Percentiles rank a stretch among this genome's conserved stretches.
phyloP scores from a whole-genome alignment of 1,284 basidiomycete species.

The Sporisorium sorghi region DNA sequence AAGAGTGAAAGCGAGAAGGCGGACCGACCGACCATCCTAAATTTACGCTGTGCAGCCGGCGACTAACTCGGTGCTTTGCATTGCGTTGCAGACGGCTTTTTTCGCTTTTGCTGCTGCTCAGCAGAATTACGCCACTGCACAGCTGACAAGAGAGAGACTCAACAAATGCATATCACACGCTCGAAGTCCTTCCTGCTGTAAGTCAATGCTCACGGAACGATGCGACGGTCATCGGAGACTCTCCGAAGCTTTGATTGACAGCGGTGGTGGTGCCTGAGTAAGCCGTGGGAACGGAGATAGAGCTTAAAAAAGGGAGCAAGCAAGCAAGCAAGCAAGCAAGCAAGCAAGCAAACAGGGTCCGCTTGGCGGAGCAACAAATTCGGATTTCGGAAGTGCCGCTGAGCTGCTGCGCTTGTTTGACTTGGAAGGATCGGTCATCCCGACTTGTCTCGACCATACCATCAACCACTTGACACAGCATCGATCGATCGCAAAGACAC shows the following conservation, averaged over 20 bases:
- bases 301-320: too few relatives aligned
- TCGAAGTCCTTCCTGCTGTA: too few relatives aligned
- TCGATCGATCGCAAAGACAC: neutral
- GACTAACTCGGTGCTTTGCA: neutral
- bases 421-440: neutral
- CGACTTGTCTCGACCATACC: neutral
- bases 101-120: neutral
- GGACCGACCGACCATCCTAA: too few relatives aligned
- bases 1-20: neutral
- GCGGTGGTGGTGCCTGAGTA: too few relatives aligned
- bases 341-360: neutral
- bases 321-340: too few relatives aligned
- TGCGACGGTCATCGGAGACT: too few relatives aligned
- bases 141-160: too few relatives aligned
- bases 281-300: too few relatives aligned
- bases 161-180: too few relatives aligned
- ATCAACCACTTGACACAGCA: slow-evolving; percentile 2
- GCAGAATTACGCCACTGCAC: slow-evolving; percentile 4
- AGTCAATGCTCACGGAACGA: too few relatives aligned
- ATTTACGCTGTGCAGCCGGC: too few relatives aligned
- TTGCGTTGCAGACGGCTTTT: neutral
- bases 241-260: too few relatives aligned
- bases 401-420: slow-evolving; percentile 5
- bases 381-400: slow-evolving; percentile 24
- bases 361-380: neutral